Evolutionary conservation across 768 basidiomycete genomes (phyloP).

Genomic region (Suillus placidus): DNA sequence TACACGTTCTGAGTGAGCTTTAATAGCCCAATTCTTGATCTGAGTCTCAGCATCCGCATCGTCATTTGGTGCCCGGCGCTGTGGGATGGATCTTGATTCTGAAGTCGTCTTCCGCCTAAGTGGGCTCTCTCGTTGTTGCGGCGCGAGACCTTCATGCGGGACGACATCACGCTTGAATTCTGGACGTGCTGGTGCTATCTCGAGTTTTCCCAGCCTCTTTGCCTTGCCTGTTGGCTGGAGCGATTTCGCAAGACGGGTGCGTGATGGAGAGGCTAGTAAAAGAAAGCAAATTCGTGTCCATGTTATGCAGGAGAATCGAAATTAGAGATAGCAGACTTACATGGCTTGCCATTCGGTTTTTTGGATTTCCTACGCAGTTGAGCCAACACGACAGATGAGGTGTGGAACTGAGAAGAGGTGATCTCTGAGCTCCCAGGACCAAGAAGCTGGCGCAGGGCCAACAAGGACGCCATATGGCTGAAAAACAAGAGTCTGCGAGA

Average conservation of each 20-base stretch:
- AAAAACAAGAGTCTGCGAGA: background rate
- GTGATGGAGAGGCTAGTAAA: background rate
- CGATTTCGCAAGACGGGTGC: conserved; percentile 29
- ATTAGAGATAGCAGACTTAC: background rate
- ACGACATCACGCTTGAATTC: conserved; percentile 20
- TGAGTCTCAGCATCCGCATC: background rate
- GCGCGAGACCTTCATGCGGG: conserved; percentile 23
- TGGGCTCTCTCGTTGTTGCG: conserved; percentile 3
- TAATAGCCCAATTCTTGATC: conserved; percentile 14
- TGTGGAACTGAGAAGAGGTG: background rate
- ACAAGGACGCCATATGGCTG: background rate
- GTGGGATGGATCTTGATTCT: background rate
- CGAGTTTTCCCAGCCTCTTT: conserved; percentile 29
- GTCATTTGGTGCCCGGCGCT: background rate
- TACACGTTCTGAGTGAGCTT: conserved; percentile 17
- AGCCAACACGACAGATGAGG: background rate
- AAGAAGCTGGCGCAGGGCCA: background rate
- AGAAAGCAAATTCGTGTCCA: background rate
- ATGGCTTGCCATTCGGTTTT: background rate
- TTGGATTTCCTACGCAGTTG: conserved; percentile 2
- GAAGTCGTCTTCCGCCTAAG: background rate
- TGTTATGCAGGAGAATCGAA: background rate
- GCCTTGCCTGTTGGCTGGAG: conserved; percentile 30
- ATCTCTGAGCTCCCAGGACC: conserved; percentile 3
- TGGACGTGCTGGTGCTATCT: conserved; percentile 24